Base-by-base conservation (phyloP, 2,329 filamentous ascomycete species). In the Cyanodermella asteris region DNA sequence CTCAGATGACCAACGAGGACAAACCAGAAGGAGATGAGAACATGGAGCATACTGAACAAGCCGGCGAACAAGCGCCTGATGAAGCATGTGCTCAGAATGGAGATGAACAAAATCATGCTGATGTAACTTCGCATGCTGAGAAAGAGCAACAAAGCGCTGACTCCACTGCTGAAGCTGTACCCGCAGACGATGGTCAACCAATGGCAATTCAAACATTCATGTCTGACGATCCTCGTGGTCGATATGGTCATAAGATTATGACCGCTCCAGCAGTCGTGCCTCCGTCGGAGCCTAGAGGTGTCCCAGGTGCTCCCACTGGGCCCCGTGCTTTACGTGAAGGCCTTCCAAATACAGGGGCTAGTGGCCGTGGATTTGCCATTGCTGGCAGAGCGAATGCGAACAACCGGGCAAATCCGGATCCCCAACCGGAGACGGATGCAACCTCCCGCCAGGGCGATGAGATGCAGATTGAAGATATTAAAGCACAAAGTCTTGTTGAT, bases 321-420 rank as follows among this genome's bases (percentile, higher is more conserved):
- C 87, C 87, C 23, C 82, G 87, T 50, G 87, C 87, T 11, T 91
- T 94, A 78, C 66, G 84, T 34, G 74, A 87, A 48, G 80, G 81
- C 16, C 56, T 81, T 7, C 75, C 77, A 25, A 90, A 90, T 46
- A 82, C 72, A 29, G 77, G 75, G 36, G 63, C 76, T 26, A 63
- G 70, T 34, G 64, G 74, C 38, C 49, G 59, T 44, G 65, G 44
- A 12, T 51, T 53, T 29, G 41, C 48, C 13, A 35, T 38, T 24
- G 37, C 41, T 24, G 44, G 40, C 18, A 39, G 41, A 27, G 36
- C 36, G 15, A n/a, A n/a, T n/a, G n/a, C n/a, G n/a, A n/a, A n/a
- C n/a, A n/a, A n/a, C n/a, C n/a, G n/a, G n/a, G n/a, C n/a, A n/a
- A n/a, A n/a, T n/a, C n/a, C n/a, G n/a, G n/a, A n/a, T n/a, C n/a